Conservation (phyloP, 2,329 filamentous ascomycete species). For the Pyricularia sp. region DNA sequence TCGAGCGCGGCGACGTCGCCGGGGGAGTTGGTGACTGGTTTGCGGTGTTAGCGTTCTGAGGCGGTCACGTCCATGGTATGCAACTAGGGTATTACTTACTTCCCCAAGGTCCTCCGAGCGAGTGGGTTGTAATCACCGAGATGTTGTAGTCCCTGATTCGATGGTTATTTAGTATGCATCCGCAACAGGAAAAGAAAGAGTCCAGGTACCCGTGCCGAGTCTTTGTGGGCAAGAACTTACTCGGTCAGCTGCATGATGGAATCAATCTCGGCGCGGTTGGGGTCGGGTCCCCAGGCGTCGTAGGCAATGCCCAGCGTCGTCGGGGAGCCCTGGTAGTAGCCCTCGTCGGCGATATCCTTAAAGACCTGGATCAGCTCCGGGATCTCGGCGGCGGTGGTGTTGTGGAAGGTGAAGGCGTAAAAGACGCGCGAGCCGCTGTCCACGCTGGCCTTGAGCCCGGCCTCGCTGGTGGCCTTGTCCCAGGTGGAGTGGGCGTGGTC, state of each 20-base stretch:
- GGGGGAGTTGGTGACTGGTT: constrained; percentile 25
- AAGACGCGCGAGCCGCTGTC: constrained; percentile 39
- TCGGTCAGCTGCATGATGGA: constrained; percentile 23
- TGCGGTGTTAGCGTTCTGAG: neutral
- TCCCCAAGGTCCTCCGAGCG: constrained; percentile 28
- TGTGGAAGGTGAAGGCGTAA: constrained; percentile 33
- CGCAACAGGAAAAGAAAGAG: no score
- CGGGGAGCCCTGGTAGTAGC: constrained; percentile 16
- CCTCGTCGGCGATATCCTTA: constrained; percentile 22
- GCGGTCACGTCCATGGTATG: constrained; percentile 8
- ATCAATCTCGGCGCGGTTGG: constrained; percentile 17
- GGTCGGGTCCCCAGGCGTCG: constrained; percentile 21
- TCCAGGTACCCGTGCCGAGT: neutral
- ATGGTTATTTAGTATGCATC: neutral
- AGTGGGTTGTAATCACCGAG: constrained; percentile 36
- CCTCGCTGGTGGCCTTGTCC: constrained; percentile 28
- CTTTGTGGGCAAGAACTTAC: constrained; percentile 12
- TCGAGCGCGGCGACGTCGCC: constrained; percentile 24
- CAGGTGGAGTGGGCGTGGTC: constrained; percentile 44
- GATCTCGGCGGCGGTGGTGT: constrained; percentile 22
- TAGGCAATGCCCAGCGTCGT: constrained; percentile 31
- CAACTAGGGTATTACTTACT: constrained; percentile 14
- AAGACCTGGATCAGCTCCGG: constrained; percentile 29
- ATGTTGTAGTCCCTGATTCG: constrained; percentile 29
- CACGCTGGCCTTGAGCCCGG: constrained; percentile 34